A percentile compares a stretch with the other conserved stretches of the same genome.
Evolutionary conservation across 768 basidiomycete genomes (phyloP).

Genomic region (Exidia glandulosa): DNA sequence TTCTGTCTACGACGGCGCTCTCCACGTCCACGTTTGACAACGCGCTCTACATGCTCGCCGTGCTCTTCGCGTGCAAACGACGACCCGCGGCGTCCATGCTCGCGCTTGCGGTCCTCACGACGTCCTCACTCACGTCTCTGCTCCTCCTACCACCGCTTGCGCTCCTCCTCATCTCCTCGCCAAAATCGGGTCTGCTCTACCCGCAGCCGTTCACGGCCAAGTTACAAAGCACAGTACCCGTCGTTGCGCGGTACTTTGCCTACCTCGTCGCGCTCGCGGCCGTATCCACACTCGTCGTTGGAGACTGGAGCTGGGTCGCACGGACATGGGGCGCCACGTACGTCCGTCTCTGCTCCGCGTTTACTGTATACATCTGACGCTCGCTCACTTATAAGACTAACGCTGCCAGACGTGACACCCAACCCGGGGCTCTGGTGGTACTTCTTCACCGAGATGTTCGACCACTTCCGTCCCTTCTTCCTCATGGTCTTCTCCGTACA

Average conservation of each 20-base stretch:
- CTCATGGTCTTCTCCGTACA: constrained; percentile 90
- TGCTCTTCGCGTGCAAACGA: constrained; percentile 66
- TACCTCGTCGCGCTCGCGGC: constrained; percentile 40
- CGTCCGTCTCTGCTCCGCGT: constrained; percentile 14
- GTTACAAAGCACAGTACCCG: constrained; percentile 15
- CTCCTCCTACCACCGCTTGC: constrained; percentile 57
- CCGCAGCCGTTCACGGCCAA: constrained; percentile 27
- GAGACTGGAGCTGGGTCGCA: constrained; percentile 54
- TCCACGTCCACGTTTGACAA: constrained; percentile 83
- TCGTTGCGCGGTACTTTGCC: constrained; percentile 37
- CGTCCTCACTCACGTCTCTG: constrained; percentile 60
- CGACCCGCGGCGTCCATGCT: constrained; percentile 47
- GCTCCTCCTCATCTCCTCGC: constrained; percentile 49
- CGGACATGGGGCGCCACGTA: constrained; percentile 85
- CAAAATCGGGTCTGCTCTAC: constrained; percentile 57
- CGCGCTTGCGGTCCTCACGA: constrained; percentile 57
- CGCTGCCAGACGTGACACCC: constrained; percentile 81
- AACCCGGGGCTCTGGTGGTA: constrained; percentile 98
- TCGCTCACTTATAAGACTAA: constrained; percentile 38
- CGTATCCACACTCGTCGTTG: constrained; percentile 45
- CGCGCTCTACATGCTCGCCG: constrained; percentile 47
- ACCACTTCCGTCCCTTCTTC: constrained; percentile 94
- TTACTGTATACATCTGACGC: neutral
- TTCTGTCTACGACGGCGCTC: constrained; percentile 67
- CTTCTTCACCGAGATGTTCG: constrained; percentile 99